phyloP scores from a whole-genome alignment of 1,284 basidiomycete genomes.

The Puccinia novopanici region DNA sequence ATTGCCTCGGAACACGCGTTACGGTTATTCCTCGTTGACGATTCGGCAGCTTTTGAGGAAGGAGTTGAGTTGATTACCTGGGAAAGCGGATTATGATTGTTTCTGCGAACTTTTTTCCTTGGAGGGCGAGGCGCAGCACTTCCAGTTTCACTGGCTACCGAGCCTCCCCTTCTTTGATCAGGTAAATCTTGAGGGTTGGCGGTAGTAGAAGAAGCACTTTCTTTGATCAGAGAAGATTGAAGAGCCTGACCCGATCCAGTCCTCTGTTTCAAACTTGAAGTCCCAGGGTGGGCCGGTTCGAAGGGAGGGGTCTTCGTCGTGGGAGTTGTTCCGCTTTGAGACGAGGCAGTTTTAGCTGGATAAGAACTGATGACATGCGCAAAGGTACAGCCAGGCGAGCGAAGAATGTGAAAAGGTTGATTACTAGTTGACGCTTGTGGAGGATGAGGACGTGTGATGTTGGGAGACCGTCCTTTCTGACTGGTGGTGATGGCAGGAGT shows the following conservation, averaged over 20 bases:
- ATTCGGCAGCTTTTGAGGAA: not conserved
- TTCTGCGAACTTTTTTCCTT: slow-evolving; percentile 5
- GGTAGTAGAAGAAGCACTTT: not conserved
- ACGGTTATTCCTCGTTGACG: not conserved
- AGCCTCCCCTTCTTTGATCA: not conserved
- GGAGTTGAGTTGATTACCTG: not conserved
- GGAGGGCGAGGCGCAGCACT: not conserved
- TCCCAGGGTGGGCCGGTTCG: not conserved
- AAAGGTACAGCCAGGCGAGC: not conserved
- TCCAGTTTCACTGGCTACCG: not conserved
- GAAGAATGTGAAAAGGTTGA: not conserved
- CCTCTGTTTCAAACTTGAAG: not conserved
- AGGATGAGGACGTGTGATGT: not conserved
- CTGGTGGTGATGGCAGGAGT: not conserved
- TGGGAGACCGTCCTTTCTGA: not conserved
- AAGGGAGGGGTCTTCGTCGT: not conserved
- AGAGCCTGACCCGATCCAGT: not conserved
- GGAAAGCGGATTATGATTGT: not conserved
- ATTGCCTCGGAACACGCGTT: not conserved
- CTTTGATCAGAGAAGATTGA: not conserved
- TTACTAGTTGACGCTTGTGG: not conserved
- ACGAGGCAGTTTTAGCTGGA: not conserved
- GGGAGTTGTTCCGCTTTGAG: not conserved
- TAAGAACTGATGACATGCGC: not conserved
- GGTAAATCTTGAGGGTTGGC: not conserved